Percentiles rank a stretch among this genome's conserved stretches.
Evolutionary conservation across 352 stramenopile genomes (phyloP).

Genomic region (Phytophthora sp.): DNA sequence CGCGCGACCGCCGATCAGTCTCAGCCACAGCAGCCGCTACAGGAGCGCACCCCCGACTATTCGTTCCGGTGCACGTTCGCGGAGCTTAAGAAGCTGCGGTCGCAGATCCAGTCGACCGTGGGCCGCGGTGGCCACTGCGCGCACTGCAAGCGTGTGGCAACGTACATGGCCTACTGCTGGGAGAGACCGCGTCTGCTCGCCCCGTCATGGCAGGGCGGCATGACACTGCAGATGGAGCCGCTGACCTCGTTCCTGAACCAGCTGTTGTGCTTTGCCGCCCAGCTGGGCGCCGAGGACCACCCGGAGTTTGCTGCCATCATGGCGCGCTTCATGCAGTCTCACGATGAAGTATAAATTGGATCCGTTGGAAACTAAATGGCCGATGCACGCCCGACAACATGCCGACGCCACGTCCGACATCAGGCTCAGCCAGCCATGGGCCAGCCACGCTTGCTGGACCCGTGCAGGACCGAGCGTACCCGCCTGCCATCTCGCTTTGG

Average conservation of each 20-base stretch:
- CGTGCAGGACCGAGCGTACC: slow-evolving; percentile 26
- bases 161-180: slow-evolving; percentile 46
- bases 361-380: slow-evolving; percentile 13
- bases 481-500: slow-evolving; percentile 17
- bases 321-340: slow-evolving; percentile 40
- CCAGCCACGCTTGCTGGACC: not conserved
- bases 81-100: slow-evolving; percentile 40
- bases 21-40: slow-evolving; percentile 6
- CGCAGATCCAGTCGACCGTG: slow-evolving; percentile 34
- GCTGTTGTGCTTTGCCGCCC: slow-evolving; percentile 33
- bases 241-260: slow-evolving; percentile 43
- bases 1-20: slow-evolving; percentile 3
- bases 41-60: slow-evolving; percentile 34
- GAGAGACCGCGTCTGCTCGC: slow-evolving; percentile 40
- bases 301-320: slow-evolving; percentile 37
- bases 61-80: slow-evolving; percentile 34
- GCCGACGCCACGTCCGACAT: slow-evolving; percentile 31
- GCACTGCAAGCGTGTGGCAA: slow-evolving; percentile 40
- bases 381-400: slow-evolving; percentile 28
- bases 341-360: slow-evolving; percentile 27
- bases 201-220: slow-evolving; percentile 41
- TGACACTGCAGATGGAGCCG: slow-evolving; percentile 40
- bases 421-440: slow-evolving; percentile 15
- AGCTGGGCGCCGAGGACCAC: slow-evolving; percentile 33
- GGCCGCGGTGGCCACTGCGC: slow-evolving; percentile 32